phyloP scores from a whole-genome alignment of 805 yeast genomes.

The Saccharomycopsis selenospora region DNA sequence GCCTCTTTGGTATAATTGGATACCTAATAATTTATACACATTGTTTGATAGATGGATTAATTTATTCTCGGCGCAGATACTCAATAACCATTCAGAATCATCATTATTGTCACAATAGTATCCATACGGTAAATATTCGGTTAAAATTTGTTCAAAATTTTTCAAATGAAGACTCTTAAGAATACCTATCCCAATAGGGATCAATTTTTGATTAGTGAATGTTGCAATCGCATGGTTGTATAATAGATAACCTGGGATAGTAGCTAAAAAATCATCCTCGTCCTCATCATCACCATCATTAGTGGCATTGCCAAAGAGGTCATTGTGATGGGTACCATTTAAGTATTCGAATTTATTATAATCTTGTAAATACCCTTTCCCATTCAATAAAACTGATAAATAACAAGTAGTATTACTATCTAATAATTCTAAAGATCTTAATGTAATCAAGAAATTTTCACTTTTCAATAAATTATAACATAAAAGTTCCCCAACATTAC shows the following conservation, averaged over 20 bases:
- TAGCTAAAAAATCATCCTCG: slow-evolving; percentile 1
- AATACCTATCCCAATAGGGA: slow-evolving; percentile 66
- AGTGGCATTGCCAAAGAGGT: neutral
- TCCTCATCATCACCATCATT: slow-evolving; percentile 2
- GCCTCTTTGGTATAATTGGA: slow-evolving; percentile 45
- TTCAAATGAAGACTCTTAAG: slow-evolving; percentile 41
- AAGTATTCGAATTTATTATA: slow-evolving; percentile 24
- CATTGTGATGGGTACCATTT: neutral
- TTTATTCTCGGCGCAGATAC: slow-evolving; percentile 62
- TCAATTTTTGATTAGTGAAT: slow-evolving; percentile 43
- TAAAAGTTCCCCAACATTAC: slow-evolving; percentile 45
- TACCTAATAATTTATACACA: slow-evolving; percentile 45
- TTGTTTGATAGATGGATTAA: slow-evolving; percentile 50
- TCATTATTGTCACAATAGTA: slow-evolving; percentile 60
- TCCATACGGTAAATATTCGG: slow-evolving; percentile 49
- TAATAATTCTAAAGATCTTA: slow-evolving; percentile 51
- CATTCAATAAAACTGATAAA: slow-evolving; percentile 53
- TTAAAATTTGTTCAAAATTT: slow-evolving; percentile 38
- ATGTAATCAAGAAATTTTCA: slow-evolving; percentile 48
- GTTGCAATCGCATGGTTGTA: slow-evolving; percentile 50
- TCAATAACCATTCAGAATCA: slow-evolving; percentile 72
- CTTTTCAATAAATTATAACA: slow-evolving; percentile 47
- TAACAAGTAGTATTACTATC: slow-evolving; percentile 61
- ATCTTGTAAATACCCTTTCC: slow-evolving; percentile 48
- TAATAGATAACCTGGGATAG: slow-evolving; percentile 48